Evolutionary conservation across 1,284 basidiomycete species (phyloP), one percentile per base, ranked within the genome.

Genomic region (Malassezia psittaci): DNA sequence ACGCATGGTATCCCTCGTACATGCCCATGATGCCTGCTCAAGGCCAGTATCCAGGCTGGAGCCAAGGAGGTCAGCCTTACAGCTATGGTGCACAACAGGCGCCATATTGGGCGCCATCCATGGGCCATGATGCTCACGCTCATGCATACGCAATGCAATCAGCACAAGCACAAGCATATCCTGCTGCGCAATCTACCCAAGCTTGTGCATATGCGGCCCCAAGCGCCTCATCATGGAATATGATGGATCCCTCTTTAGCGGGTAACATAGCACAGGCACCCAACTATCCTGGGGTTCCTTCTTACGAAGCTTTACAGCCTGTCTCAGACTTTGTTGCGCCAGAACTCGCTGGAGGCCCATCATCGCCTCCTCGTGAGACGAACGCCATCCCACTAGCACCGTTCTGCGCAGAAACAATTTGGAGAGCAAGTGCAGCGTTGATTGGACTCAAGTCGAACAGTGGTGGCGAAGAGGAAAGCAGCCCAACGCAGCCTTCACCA

Each of bases 391-490:
- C 68, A 11, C 63, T 74, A 12, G 64, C 67, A 7, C 60, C 51
- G 3, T 64, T 74, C 16, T 68, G 68, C 15, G 69, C 67, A 2
- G 69, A 74, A 59, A 59, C 70, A n/a, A 55, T 72, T 45, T 72
- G 69, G 68, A 57, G 58, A 9, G 63, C 66, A 1, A 67, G 65
- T 41, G 59, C 68, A 13, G 65, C 51, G 61, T 38, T 62, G 62
- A 41, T 62, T 60, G 41, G 65, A 56, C 32, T 66, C 61, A 19
- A 53, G 55, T 21, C 50, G 54, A 48, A 54, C 56, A 59, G 58
- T 55, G n/a, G 24, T n/a, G 42, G 41, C 16, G 48, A 34, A 2
- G 33, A 34, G 1, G 45, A 47, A 36, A 11, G 13, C 11, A 10
- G 34, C 6, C 37, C 6, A 13, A 21, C 16, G 19, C 19, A 13